Evolutionary conservation across 495 filamentous ascomycete species (phyloP).

Genomic region (Daldinia grandis): DNA sequence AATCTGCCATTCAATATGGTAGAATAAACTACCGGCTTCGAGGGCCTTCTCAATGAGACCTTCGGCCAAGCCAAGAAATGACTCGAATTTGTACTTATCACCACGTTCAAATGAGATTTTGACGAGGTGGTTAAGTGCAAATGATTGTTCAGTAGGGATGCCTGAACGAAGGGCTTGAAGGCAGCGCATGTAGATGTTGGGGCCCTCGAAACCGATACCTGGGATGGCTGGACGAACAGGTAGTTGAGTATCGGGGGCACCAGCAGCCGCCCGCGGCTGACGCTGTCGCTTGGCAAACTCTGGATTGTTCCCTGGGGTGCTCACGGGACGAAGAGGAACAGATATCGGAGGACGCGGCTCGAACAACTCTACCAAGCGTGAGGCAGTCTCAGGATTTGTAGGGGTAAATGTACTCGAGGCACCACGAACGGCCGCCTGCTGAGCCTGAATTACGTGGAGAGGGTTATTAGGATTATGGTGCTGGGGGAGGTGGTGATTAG

Average conservation of each 20-base stretch:
- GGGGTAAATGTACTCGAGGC: conserved; percentile 52
- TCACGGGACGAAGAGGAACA: conserved; percentile 71
- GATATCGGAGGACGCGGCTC: conserved; percentile 65
- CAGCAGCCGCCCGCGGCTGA: conserved; percentile 38
- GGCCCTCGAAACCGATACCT: conserved; percentile 67
- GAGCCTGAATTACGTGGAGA: conserved; percentile 40
- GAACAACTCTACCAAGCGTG: conserved; percentile 64
- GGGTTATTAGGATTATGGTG: conserved; percentile 44
- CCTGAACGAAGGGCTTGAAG: conserved; percentile 81
- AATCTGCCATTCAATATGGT: conserved; percentile 81
- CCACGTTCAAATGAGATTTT: conserved; percentile 94
- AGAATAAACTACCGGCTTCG: conserved; percentile 76
- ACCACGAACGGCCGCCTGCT: conserved; percentile 49
- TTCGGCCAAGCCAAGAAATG: conserved; percentile 88
- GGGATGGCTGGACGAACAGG: conserved; percentile 38
- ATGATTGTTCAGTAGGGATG: conserved; percentile 82
- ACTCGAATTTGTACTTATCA: conserved; percentile 94
- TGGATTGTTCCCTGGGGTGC: conserved; percentile 74
- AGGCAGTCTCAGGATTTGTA: conserved; percentile 50
- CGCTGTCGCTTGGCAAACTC: conserved; percentile 64
- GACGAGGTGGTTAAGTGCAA: conserved; percentile 89
- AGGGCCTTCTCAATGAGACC: conserved; percentile 85
- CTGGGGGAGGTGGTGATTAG: conserved; percentile 41
- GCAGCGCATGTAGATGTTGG: conserved; percentile 89
- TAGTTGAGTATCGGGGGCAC: conserved; percentile 40